phyloP scores from a whole-genome alignment of 306 rosid genomes.

The Cicer yamashitae region DNA sequence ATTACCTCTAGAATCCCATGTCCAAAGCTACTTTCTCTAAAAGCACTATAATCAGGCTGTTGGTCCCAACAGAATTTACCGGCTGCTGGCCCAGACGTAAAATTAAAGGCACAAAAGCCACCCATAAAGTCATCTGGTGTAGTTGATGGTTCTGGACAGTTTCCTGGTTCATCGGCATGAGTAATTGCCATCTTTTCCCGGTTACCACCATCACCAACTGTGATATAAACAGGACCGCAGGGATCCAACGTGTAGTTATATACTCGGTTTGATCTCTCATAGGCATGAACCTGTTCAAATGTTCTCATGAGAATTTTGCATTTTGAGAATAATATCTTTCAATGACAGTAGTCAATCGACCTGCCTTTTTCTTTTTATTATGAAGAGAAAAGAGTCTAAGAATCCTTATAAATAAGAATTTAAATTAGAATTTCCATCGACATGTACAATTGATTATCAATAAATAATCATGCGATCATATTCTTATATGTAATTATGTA shows the following conservation, averaged over 20 bases:
- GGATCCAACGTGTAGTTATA: conserved; percentile 91
- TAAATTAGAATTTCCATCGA: no score
- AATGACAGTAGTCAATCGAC: not conserved
- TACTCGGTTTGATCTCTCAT: conserved; percentile 89
- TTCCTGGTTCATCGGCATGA: conserved; percentile 87
- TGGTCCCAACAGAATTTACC: conserved; percentile 92
- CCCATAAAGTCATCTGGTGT: conserved; percentile 63
- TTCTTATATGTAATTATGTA: no score
- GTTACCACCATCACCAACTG: conserved; percentile 90
- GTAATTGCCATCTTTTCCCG: conserved; percentile 77
- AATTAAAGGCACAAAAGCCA: conserved; percentile 79
- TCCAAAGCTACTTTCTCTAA: conserved; percentile 93
- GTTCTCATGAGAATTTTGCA: conserved; percentile 20
- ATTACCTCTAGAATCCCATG: conserved; percentile 93
- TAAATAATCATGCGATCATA: no score
- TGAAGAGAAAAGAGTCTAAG: no score
- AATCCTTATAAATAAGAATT: no score
- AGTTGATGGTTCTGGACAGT: conserved; percentile 79
- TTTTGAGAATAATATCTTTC: not conserved
- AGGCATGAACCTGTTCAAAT: conserved; percentile 82
- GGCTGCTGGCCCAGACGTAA: conserved; percentile 83
- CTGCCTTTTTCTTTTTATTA: not conserved
- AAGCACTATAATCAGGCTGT: conserved; percentile 91
- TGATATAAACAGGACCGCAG: conserved; percentile 77
- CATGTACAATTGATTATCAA: no score